Percentiles rank a stretch among this genome's conserved stretches.
These are phyloP conservation scores for Phascolomyces articulosus DNA, from an alignment of 371 early-diverging fungal genomes.

Conservation along the genomic window DNA sequence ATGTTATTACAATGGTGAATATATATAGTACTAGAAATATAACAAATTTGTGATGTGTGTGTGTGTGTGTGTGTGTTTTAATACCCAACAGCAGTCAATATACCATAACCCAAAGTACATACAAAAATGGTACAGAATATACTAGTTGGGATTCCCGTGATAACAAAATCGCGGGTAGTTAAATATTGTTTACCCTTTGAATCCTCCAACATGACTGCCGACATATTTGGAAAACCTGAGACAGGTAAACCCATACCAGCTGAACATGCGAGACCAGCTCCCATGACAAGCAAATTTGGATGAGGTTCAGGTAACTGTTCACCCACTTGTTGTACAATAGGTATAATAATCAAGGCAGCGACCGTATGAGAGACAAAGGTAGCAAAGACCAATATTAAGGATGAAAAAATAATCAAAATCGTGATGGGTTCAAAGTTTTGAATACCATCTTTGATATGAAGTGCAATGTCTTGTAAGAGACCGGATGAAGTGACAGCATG, in stretches of 20 bases:
- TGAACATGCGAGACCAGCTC: constrained; percentile 51
- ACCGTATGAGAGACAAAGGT: constrained; percentile 97
- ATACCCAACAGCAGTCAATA: constrained; percentile 58
- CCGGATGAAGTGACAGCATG: constrained; percentile 27
- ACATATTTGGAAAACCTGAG: constrained; percentile 83
- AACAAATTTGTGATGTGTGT: no score
- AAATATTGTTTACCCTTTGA: constrained; percentile 87
- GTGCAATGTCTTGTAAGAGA: constrained; percentile 79
- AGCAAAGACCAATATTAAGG: constrained; percentile 78
- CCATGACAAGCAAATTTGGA: constrained; percentile 90
- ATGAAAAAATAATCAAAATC: constrained; percentile 68
- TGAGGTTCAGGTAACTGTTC: constrained; percentile 75
- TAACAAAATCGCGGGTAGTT: constrained; percentile 78
- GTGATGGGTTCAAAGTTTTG: constrained; percentile 63
- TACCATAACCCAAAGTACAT: constrained; percentile 71
- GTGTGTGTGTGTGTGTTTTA: no score
- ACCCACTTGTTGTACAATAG: constrained; percentile 82
- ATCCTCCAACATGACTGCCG: constrained; percentile 90
- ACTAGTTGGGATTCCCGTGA: constrained; percentile 77
- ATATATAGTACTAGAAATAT: no score
- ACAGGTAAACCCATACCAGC: constrained; percentile 50
- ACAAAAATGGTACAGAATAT: constrained; percentile 69
- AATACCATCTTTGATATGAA: constrained; percentile 66
- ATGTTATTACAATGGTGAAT: no score
- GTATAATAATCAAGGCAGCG: constrained; percentile 83